Evolutionary conservation across 1,284 basidiomycete genomes (phyloP).

Genomic region (Volvariella surrecta): DNA sequence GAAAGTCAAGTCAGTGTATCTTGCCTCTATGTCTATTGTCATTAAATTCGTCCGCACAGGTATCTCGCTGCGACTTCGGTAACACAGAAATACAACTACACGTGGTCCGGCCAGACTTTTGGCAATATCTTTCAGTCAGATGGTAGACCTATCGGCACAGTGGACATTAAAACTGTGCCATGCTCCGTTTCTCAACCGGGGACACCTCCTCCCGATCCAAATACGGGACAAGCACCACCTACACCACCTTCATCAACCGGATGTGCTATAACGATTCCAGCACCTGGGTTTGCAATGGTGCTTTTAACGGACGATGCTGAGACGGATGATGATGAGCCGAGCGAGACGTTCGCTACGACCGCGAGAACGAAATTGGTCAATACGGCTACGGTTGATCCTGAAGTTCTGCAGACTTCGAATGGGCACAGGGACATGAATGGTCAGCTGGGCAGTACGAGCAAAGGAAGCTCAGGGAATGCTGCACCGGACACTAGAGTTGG

Average conservation of each 20-base stretch:
- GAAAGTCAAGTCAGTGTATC: slow-evolving; percentile 49
- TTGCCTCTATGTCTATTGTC: no score
- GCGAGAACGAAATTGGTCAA: slow-evolving; percentile 38
- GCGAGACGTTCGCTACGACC: slow-evolving; percentile 50
- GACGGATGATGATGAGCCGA: slow-evolving; percentile 24
- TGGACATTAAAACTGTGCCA: slow-evolving; percentile 40
- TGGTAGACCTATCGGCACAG: slow-evolving; percentile 47
- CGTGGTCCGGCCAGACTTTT: slow-evolving; percentile 69
- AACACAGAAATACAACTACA: slow-evolving; percentile 55
- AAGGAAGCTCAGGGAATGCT: no score
- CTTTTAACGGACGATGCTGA: slow-evolving; percentile 30
- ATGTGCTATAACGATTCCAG: slow-evolving; percentile 58
- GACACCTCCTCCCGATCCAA: no score
- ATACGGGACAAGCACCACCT: no score
- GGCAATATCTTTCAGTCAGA: slow-evolving; percentile 56
- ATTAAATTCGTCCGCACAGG: no score
- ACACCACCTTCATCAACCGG: no score
- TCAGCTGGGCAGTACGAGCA: slow-evolving; percentile 38
- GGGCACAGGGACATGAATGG: slow-evolving; percentile 28
- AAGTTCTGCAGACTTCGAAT: slow-evolving; percentile 39
- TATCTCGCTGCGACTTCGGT: slow-evolving; percentile 47
- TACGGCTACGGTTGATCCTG: slow-evolving; percentile 29
- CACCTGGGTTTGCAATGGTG: slow-evolving; percentile 65
- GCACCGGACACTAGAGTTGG: no score
- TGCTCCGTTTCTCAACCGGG: no score